phyloP scores from a whole-genome alignment of 768 basidiomycete genomes.

The Kwoniella sp. region DNA sequence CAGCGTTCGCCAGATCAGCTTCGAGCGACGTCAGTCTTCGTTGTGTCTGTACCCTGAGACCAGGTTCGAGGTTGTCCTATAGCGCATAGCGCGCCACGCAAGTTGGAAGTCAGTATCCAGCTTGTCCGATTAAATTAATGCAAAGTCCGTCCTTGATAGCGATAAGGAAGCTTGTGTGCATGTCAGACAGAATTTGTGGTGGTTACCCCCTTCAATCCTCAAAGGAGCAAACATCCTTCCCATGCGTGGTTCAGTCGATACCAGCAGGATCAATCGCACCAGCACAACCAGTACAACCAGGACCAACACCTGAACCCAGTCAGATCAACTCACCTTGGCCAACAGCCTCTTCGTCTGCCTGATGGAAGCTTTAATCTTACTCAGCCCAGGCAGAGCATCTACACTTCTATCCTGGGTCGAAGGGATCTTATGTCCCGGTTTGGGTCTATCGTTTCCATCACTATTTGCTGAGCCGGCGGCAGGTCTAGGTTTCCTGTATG shows the following conservation, averaged over 20 bases:
- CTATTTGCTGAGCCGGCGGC: not conserved
- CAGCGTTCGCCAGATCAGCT: constrained; percentile 55
- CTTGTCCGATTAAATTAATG: too few relatives aligned
- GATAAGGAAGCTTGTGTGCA: too few relatives aligned
- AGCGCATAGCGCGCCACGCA: too few relatives aligned
- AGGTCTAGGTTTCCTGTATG: constrained; percentile 16
- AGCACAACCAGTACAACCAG: too few relatives aligned
- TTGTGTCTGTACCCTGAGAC: constrained; percentile 78
- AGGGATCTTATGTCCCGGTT: constrained; percentile 17
- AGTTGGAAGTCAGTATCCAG: not conserved
- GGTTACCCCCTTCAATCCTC: too few relatives aligned
- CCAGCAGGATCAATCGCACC: too few relatives aligned
- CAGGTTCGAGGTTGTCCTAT: constrained; percentile 79
- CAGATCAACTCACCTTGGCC: constrained; percentile 65
- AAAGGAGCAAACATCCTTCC: not conserved
- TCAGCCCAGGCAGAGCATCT: constrained; percentile 65
- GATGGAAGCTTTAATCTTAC: constrained; percentile 81
- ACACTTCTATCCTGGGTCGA: constrained; percentile 34
- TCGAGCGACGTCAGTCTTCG: constrained; percentile 74
- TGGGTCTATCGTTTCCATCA: constrained; percentile 13
- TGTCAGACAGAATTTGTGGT: too few relatives aligned
- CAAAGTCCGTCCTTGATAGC: too few relatives aligned
- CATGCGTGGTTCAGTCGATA: too few relatives aligned
- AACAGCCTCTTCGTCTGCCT: constrained; percentile 80
- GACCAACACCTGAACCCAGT: too few relatives aligned